These are phyloP conservation scores for Salix viminalis DNA, from an alignment of 345 rosid species.

Conservation along the genomic window DNA sequence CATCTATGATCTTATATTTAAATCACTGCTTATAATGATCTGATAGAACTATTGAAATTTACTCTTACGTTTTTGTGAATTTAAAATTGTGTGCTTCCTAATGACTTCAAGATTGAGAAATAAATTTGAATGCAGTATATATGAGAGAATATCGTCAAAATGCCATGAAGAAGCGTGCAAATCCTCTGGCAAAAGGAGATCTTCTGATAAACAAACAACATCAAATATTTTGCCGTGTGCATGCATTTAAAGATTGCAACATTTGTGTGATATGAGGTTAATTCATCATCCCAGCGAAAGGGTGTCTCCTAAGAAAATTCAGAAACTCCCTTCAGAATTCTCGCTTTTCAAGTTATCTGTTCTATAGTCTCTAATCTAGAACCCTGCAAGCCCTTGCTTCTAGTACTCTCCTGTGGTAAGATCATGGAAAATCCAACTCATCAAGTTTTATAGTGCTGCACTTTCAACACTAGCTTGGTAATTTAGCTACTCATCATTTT, in stretches of 20 bases:
- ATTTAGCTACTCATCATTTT: neutral
- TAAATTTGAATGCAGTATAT: constrained; percentile 5
- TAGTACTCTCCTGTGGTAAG: neutral
- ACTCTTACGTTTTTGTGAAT: neutral
- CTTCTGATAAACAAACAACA: constrained; percentile 8
- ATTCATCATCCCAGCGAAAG: neutral
- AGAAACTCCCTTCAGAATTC: neutral
- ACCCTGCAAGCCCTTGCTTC: neutral
- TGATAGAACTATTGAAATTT: neutral
- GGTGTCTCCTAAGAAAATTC: neutral
- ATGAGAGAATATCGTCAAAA: constrained; percentile 49
- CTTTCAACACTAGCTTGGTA: neutral
- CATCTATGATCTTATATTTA: neutral
- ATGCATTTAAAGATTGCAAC: neutral
- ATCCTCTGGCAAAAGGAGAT: constrained; percentile 26
- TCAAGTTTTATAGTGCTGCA: neutral
- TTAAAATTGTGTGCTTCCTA: neutral
- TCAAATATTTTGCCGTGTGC: neutral
- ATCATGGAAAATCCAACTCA: neutral
- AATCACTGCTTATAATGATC: neutral
- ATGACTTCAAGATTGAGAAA: neutral
- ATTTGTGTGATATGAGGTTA: neutral
- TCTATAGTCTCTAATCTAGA: neutral
- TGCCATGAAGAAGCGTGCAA: constrained; percentile 58
- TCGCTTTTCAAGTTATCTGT: neutral